phyloP scores from a whole-genome alignment of 73 alveolate genomes.

The Paramecium biaurelia region DNA sequence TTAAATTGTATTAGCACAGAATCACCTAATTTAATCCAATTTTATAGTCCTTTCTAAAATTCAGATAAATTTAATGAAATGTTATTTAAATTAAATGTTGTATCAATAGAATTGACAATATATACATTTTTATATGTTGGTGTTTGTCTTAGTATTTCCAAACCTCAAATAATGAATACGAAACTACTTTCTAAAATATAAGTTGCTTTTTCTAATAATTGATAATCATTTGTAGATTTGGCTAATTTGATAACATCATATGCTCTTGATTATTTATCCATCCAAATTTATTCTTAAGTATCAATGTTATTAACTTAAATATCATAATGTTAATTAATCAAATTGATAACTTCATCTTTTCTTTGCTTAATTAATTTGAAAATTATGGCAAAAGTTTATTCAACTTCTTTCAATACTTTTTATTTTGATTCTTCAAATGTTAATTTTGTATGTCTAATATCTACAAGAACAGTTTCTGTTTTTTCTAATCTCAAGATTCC shows the following conservation, averaged over 20 bases:
- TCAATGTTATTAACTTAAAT: slow-evolving; percentile 15
- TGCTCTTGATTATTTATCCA: slow-evolving; percentile 35
- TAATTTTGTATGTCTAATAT: slow-evolving; percentile 62
- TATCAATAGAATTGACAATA: slow-evolving; percentile 42
- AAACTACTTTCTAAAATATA: slow-evolving; percentile 18
- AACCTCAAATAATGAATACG: slow-evolving; percentile 2
- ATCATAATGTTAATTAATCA: slow-evolving; percentile 47
- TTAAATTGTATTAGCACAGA: slow-evolving; percentile 19
- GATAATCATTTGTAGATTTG: slow-evolving; percentile 18
- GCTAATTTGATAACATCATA: slow-evolving; percentile 52
- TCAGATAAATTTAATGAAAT: slow-evolving; percentile 4
- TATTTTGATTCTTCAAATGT: slow-evolving; percentile 62
- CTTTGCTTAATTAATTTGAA: slow-evolving; percentile 52
- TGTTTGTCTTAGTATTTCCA: slow-evolving; percentile 23
- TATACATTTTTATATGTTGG: slow-evolving; percentile 49
- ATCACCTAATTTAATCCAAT: slow-evolving; percentile 48
- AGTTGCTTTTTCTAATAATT: slow-evolving; percentile 15
- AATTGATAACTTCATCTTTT: slow-evolving; percentile 59
- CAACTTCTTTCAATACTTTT: slow-evolving; percentile 57
- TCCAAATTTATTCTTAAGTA: slow-evolving; percentile 54
- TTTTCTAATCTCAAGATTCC: slow-evolving; percentile 46
- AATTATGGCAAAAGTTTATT: slow-evolving; percentile 44
- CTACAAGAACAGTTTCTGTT: slow-evolving; percentile 64
- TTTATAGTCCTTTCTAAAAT: neutral
- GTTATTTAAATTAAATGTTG: slow-evolving; percentile 19